phyloP scores from a whole-genome alignment of 257 asterid species.

The Solanum pinnatisectum region DNA sequence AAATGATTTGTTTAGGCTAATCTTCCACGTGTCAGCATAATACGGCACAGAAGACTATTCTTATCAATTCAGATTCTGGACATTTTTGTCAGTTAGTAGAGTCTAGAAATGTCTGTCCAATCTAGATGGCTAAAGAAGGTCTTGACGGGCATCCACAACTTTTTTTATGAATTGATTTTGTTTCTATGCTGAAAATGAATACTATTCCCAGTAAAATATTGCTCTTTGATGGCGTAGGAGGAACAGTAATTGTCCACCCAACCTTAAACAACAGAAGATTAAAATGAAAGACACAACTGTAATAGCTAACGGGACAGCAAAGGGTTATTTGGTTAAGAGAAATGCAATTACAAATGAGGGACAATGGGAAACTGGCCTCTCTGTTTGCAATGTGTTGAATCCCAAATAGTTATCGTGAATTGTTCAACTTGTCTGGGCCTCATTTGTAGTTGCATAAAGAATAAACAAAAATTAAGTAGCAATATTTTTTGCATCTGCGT shows the following conservation, averaged over 20 bases:
- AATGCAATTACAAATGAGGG: background rate
- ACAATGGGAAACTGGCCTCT: background rate
- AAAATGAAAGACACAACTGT: background rate
- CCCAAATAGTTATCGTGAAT: background rate
- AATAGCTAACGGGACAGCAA: background rate
- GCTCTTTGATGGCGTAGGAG: background rate
- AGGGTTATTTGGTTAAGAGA: background rate
- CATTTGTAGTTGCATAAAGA: conserved; percentile 5
- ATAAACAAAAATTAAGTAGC: background rate
- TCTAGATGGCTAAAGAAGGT: background rate
- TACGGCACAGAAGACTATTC: background rate
- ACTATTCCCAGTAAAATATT: background rate
- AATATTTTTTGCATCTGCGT: background rate
- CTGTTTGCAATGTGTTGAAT: background rate
- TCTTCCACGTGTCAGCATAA: conserved; percentile 11
- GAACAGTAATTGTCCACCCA: background rate
- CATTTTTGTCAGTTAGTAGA: background rate
- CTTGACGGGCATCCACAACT: background rate
- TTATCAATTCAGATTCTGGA: background rate
- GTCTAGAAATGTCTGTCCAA: background rate
- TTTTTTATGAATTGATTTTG: background rate
- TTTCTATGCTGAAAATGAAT: too few relatives aligned
- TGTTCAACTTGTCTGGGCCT: background rate
- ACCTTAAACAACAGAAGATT: background rate
- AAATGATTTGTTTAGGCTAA: conserved; percentile 30